Conservation (phyloP, 768 basidiomycete species). For the Coprinellus aureogranulatus region DNA sequence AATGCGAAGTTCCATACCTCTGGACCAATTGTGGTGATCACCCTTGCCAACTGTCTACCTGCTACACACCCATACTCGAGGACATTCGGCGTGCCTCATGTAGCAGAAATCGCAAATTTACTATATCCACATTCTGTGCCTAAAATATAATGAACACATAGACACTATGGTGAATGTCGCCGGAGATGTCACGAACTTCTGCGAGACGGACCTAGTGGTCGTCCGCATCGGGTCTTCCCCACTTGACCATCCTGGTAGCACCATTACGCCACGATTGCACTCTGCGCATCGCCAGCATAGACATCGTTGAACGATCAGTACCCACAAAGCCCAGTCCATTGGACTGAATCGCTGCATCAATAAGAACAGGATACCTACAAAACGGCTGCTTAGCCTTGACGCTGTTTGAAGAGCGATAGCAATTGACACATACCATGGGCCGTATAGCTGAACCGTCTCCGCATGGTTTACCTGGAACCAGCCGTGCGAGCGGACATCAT, state of each 20-base stretch:
- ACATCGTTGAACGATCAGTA: slow-evolving; percentile 71
- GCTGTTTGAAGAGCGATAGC: too few species aligned
- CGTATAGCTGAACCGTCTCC: slow-evolving; percentile 43
- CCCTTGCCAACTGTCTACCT: too few species aligned
- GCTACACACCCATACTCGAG: too few species aligned
- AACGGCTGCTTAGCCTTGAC: not conserved
- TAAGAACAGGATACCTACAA: slow-evolving; percentile 68
- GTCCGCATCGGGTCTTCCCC: slow-evolving; percentile 58
- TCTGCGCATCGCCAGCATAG: slow-evolving; percentile 60
- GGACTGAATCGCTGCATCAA: slow-evolving; percentile 73
- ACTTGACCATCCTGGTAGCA: slow-evolving; percentile 48
- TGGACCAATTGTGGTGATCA: slow-evolving; percentile 42
- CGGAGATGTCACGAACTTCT: too few species aligned
- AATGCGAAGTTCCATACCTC: slow-evolving; percentile 53
- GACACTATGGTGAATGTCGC: too few species aligned
- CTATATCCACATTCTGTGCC: too few species aligned
- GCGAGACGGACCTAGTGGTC: slow-evolving; percentile 52
- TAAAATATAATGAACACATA: too few species aligned
- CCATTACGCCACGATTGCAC: slow-evolving; percentile 68
- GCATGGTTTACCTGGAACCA: slow-evolving; percentile 55
- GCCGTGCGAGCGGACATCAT: slow-evolving; percentile 44
- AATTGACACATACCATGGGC: slow-evolving; percentile 42
- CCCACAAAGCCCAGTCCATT: slow-evolving; percentile 68
- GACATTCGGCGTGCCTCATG: too few species aligned
- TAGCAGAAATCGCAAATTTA: too few species aligned